Evolutionary conservation across 208 protist species (phyloP), one percentile per base, ranked within the genome.

Genomic region (Wallacemonas rigidus): DNA sequence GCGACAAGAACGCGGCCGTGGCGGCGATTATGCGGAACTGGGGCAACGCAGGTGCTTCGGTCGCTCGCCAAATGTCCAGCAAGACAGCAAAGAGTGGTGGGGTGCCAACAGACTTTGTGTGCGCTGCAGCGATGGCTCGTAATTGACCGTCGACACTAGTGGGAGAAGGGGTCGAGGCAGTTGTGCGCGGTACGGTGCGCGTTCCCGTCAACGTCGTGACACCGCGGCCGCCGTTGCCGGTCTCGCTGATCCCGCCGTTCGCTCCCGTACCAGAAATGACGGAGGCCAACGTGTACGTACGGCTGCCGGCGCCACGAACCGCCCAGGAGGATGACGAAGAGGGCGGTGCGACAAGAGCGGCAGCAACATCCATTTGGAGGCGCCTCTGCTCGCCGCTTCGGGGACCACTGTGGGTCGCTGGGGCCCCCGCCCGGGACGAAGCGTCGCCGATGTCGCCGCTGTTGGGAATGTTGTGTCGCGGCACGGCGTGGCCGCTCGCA

Each of bases 301-400:
- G 69, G 39, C 56, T 56, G 15, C 81, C 82, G 1, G 71, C 79
- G 35, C 75, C 75, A 15, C 82, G 74, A 11, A 88, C 80, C 1
- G 86, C 77, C 86, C 86, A 91, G 1, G 80, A 85, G 7, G 77
- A 72, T 36, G 78, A 57, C 11, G 77, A 67, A 3, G 78, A 71
- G 0, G 75, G 60, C 8, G 80, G 77, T 5, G 69, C 62, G 9
- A 87, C 75, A 26, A 95, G 78, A 41, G 77, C 76, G 9, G 83
- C 80, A n/a, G 75, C 70, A 7, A 93, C 86, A 70, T 92, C 82
- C 11, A 85, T 51, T 4, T 90, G 67, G 36, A 85, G 60, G 11
- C 43, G 43, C 38, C 41, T 62, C n/a, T 72, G 50, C 14, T 72
- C 55, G 3, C 64, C 51, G 38, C 14, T n/a, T 6, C 15, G 60